Conservation (phyloP, 805 yeast species). For the Saccharomycopsis selenospora region DNA sequence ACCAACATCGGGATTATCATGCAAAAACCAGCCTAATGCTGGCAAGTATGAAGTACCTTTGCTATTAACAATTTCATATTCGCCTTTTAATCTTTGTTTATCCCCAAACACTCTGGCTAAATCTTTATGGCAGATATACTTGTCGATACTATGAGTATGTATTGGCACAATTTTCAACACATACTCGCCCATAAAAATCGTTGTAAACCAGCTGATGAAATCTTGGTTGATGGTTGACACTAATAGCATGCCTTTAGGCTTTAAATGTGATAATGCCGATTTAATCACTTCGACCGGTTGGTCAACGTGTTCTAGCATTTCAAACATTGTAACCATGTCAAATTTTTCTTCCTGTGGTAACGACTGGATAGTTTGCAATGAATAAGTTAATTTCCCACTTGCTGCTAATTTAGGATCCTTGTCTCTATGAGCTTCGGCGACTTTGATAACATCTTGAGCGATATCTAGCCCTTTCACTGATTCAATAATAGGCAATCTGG, state of each 20-base stretch:
- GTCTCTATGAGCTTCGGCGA: slow-evolving; percentile 62
- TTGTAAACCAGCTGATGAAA: slow-evolving; percentile 79
- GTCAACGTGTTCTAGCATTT: slow-evolving; percentile 91
- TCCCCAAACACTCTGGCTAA: slow-evolving; percentile 50
- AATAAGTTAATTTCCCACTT: slow-evolving; percentile 47
- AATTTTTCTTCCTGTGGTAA: slow-evolving; percentile 40
- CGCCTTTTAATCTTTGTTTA: slow-evolving; percentile 28
- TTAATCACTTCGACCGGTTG: slow-evolving; percentile 66
- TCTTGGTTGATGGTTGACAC: slow-evolving; percentile 91
- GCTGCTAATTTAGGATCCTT: slow-evolving; percentile 55
- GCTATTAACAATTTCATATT: slow-evolving; percentile 53
- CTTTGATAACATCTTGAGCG: slow-evolving; percentile 72
- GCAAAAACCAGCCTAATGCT: slow-evolving; percentile 75
- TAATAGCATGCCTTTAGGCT: slow-evolving; percentile 70
- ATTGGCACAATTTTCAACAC: slow-evolving; percentile 74
- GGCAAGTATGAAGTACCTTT: slow-evolving; percentile 85
- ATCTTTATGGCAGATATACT: slow-evolving; percentile 75
- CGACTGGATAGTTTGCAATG: slow-evolving; percentile 56
- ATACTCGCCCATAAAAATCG: slow-evolving; percentile 85
- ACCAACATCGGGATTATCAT: slow-evolving; percentile 54
- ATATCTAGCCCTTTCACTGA: slow-evolving; percentile 79
- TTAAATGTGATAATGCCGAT: slow-evolving; percentile 61
- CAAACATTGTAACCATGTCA: slow-evolving; percentile 86
- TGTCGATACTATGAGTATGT: slow-evolving; percentile 85
- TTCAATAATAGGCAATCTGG: slow-evolving; percentile 57